Conservation (phyloP, 192 early-diverging fungal species). For the Coemansia furcata region DNA sequence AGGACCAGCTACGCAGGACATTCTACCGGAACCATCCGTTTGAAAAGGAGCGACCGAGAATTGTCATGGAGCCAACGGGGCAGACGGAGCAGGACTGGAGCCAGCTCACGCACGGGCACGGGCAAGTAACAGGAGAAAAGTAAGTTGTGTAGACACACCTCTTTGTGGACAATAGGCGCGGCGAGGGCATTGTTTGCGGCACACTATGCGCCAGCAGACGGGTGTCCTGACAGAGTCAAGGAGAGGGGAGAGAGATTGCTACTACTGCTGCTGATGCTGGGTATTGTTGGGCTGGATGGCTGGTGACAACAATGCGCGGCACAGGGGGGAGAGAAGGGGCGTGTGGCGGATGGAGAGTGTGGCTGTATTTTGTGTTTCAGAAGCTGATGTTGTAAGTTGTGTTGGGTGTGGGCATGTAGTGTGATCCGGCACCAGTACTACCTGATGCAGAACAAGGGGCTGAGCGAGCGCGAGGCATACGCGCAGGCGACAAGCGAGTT, state of each 20-base stretch:
- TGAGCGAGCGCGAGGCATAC: constrained; percentile 78
- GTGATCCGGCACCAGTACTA: constrained; percentile 78
- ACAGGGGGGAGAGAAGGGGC: background rate
- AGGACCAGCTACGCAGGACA: constrained; percentile 77
- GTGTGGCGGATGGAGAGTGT: background rate
- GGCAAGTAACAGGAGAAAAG: constrained; percentile 80
- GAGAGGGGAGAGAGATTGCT: background rate
- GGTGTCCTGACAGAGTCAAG: constrained; percentile 7
- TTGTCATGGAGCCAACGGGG: constrained; percentile 65
- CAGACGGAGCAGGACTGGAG: constrained; percentile 53
- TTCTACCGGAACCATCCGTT: constrained; percentile 95
- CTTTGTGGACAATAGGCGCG: background rate
- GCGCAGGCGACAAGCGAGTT: constrained; percentile 74
- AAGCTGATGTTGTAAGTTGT: background rate
- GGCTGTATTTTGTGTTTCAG: constrained; percentile 1
- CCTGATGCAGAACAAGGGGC: constrained; percentile 62
- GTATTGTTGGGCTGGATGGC: background rate
- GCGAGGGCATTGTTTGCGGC: background rate
- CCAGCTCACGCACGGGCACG: constrained; percentile 49
- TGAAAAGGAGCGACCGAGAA: constrained; percentile 72
- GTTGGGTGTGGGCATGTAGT: constrained; percentile 49
- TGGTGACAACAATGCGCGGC: background rate
- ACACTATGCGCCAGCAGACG: background rate
- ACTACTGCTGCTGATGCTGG: background rate
- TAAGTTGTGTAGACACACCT: constrained; percentile 45